Base-by-base conservation (phyloP, 2,329 filamentous ascomycete genomes). In the Tricladium varicosporioides region DNA sequence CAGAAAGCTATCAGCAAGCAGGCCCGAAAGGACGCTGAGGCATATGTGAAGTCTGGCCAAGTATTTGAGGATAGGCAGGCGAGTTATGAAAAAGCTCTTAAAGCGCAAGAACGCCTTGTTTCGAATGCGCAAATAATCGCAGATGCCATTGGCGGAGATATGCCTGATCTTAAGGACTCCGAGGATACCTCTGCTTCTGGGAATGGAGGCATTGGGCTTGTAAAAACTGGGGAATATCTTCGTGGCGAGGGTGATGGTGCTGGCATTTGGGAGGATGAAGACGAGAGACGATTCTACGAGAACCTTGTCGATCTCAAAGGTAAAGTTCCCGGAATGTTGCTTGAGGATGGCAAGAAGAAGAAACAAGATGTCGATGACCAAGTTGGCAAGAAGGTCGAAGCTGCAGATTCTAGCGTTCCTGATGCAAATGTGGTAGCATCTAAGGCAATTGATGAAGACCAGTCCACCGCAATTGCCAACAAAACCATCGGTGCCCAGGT, bases 241-340 rank as follows among this genome's bases (percentile, higher is more conserved):
- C 88, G 91, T 40, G 92, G 92, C 11, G 90, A 95, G 71, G 88
- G 87, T 18, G 93, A 97, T 58, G 92, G 92, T 16, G 84, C 92
- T 19, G 94, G 94, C 0, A 97, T 99, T 61, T 99, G 94, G 94
- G 92, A 97, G 75, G 94, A 99, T 66, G 94, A 99, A 69, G 94
- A 99, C 54, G 93, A 99, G 74, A 86, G 94, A 58, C 89, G 94
- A 59, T 99, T 99, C 72, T 99, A 99, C 74, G 94, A 99, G 76
- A 97, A 97, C 63, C 74, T 99, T 10, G 89, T 96, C 11, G 94
- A 99, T 70, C 78, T 99, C 14, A 96, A 95, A 70, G 94, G 95
- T 65, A 95, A 96, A 66, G 94, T 99, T 2, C 95, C 94, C 0
- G 88, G 88, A 1, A 95, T 99, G 65, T 78, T 99, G 8, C 83